phyloP scores from a whole-genome alignment of 148 eudicot genomes.

The Heliosperma pusillum region DNA sequence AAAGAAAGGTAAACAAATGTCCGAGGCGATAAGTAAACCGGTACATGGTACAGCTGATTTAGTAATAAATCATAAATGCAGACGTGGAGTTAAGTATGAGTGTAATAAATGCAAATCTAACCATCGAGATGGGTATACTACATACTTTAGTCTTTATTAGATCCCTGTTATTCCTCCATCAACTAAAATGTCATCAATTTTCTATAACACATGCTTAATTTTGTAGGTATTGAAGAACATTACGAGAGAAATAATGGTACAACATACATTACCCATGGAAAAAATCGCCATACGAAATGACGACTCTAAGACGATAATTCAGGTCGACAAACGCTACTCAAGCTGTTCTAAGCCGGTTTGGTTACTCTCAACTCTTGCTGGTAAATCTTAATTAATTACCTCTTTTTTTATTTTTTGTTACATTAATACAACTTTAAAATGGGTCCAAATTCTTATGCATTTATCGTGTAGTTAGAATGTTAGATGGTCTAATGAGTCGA shows the following conservation, averaged over 20 bases:
- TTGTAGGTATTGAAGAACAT: background rate
- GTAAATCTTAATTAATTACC: background rate
- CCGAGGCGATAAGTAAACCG: no score
- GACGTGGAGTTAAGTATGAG: background rate
- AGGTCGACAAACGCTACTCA: background rate
- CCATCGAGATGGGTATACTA: no score
- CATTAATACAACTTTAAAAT: no score
- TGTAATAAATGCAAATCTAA: background rate
- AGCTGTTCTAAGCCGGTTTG: slow-evolving; percentile 19
- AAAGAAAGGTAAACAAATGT: no score
- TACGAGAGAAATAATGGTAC: background rate
- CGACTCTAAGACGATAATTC: background rate
- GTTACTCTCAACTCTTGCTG: slow-evolving; percentile 23
- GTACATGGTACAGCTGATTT: no score
- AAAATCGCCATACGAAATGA: background rate
- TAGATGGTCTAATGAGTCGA: no score
- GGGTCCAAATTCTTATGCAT: no score
- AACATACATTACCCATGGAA: background rate
- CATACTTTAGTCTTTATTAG: no score
- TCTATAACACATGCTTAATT: background rate
- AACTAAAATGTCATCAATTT: background rate
- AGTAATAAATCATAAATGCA: no score
- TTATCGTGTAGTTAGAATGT: no score
- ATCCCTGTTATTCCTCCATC: background rate
- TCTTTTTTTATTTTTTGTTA: background rate